Base-by-base conservation (phyloP, 129 eudicot species). In the Ambrosia trifida region DNA sequence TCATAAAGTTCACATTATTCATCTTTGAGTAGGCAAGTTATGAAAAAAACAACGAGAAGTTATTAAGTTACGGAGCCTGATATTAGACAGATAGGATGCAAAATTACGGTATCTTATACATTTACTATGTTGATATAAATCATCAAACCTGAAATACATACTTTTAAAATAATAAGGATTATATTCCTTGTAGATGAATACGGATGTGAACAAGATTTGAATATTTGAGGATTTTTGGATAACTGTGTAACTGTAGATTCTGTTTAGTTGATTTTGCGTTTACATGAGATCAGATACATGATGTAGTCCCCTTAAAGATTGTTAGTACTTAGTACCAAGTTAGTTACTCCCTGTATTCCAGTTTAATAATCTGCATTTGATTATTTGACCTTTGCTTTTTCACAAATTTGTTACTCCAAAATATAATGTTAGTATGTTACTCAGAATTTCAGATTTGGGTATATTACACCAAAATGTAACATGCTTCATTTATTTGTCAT, bases 181-280 rank as follows among this genome's bases (percentile, higher is more conserved):
- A 30, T 53, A 53, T 19, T 14, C 24, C 45, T 61, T n/a, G 66
- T 61, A 32, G 66, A 61, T 61, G 46, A 60, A 33, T 60, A 60
- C 12, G 12, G 11, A 14, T 60, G 66, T 60, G 44, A 60, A 60
- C 44, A 33, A 32, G 20, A 60, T 4, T 60, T 32, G 19, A 4
- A 13, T 60, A 4, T 59, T 33, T 33, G 43, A 31, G 32, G 66
- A 14, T 33, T 61, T 16, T 59, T 61, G 7, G 6, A 32, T 61
- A 32, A 33, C 45, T 35, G 20, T 61, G 40, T 61, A 33, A 32
- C 45, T 7, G 13, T 61, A n/a, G 43, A 32, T 33, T 61, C 66
- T 59, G 66, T 32, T 33, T 61, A 61, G 24, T 61, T 61, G 13
- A 33, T 24, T 33, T 7, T 61, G 43, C 2, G 35, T 61, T 61